Percentiles rank a stretch among this genome's conserved stretches.
Conservation (phyloP, 1,284 basidiomycete genomes). For the Coniferiporia weirii region DNA sequence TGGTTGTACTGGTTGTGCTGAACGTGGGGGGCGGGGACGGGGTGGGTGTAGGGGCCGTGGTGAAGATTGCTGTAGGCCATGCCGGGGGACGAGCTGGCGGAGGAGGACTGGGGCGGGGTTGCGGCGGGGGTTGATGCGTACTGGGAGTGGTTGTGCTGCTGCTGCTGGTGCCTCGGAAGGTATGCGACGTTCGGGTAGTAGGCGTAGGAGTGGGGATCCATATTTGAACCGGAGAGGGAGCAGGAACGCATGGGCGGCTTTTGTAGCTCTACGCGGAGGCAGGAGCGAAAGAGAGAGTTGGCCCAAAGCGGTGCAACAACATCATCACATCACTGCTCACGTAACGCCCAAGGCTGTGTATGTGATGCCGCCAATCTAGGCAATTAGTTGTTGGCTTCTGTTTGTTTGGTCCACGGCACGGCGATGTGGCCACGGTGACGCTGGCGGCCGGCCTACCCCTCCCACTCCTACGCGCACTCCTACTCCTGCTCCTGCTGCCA, state of each 20-base stretch:
- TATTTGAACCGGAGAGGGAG: neutral
- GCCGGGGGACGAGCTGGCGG: constrained; percentile 6
- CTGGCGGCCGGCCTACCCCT: too few relatives aligned
- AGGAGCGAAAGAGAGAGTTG: neutral
- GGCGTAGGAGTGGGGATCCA: constrained; percentile 4
- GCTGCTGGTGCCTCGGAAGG: constrained; percentile 3
- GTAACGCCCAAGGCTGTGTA: too few relatives aligned
- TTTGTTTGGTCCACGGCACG: too few relatives aligned
- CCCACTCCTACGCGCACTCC: too few relatives aligned
- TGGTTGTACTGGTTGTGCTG: constrained; percentile 27
- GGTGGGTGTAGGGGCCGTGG: constrained; percentile 26
- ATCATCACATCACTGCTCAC: too few relatives aligned
- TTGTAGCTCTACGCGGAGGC: neutral
- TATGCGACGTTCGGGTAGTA: constrained; percentile 11
- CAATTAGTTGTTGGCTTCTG: too few relatives aligned
- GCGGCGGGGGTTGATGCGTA: constrained; percentile 1
- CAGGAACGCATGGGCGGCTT: neutral
- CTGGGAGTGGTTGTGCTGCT: neutral
- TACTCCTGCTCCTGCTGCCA: too few relatives aligned
- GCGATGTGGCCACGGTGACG: too few relatives aligned
- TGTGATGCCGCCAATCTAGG: too few relatives aligned
- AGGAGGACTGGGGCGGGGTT: constrained; percentile 10
- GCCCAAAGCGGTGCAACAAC: neutral
- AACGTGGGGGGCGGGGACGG: constrained; percentile 28
- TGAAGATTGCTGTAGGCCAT: constrained; percentile 21